Evolutionary conservation across 805 yeast species (phyloP).

Genomic region (Candida broadrunensis): DNA sequence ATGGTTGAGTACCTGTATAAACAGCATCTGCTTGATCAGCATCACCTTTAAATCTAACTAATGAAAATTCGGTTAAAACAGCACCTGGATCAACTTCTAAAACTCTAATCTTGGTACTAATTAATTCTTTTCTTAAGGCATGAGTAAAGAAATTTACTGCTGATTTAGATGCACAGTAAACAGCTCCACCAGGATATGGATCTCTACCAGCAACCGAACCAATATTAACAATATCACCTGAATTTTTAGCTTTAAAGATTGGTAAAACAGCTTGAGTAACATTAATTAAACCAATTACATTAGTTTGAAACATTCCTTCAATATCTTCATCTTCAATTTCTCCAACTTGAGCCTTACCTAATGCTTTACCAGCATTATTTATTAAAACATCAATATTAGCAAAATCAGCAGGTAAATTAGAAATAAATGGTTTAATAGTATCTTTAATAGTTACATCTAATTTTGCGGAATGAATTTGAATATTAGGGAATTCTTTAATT

Average conservation of each 20-base stretch:
- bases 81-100: slow-evolving; percentile 42
- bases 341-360: slow-evolving; percentile 32
- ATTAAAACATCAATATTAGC: slow-evolving; percentile 35
- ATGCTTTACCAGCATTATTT: slow-evolving; percentile 40
- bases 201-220: slow-evolving; percentile 40
- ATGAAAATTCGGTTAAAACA: slow-evolving; percentile 37
- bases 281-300: slow-evolving; percentile 33
- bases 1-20: slow-evolving; percentile 33
- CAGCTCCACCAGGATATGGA: slow-evolving; percentile 35
- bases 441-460: slow-evolving; percentile 29
- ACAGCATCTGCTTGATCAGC: slow-evolving; percentile 26
- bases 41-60: slow-evolving; percentile 35
- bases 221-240: slow-evolving; percentile 36
- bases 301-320: slow-evolving; percentile 35
- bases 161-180: slow-evolving; percentile 39
- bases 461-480: slow-evolving; percentile 26
- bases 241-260: slow-evolving; percentile 28
- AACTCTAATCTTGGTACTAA: slow-evolving; percentile 33
- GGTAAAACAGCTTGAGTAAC: slow-evolving; percentile 39
- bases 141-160: slow-evolving; percentile 33
- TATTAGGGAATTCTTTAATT: slow-evolving; percentile 17
- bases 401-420: slow-evolving; percentile 28
- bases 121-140: slow-evolving; percentile 34
- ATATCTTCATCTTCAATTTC: slow-evolving; percentile 26
- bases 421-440: slow-evolving; percentile 26